Conservation (phyloP, 805 yeast genomes). For the Cephaloascus albidus region DNA sequence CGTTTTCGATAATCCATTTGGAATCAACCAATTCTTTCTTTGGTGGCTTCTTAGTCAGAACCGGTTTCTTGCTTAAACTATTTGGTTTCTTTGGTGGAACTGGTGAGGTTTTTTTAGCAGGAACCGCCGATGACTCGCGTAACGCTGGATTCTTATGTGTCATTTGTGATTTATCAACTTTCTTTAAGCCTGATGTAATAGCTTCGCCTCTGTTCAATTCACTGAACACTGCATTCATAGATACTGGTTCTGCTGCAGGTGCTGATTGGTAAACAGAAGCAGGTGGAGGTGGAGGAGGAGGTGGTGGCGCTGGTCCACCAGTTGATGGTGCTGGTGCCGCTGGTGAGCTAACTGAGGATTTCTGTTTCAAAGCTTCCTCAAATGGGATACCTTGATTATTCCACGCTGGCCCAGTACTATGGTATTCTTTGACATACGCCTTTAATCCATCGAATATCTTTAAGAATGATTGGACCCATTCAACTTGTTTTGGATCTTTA, state of each 20-base stretch:
- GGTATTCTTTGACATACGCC: constrained; percentile 66
- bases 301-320: constrained; percentile 66
- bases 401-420: constrained; percentile 84
- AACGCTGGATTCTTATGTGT: constrained; percentile 86
- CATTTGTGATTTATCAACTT: constrained; percentile 89
- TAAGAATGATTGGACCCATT: constrained; percentile 72
- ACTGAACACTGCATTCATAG: constrained; percentile 86
- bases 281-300: constrained; percentile 87
- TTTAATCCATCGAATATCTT: constrained; percentile 61
- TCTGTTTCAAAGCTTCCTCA: constrained; percentile 31
- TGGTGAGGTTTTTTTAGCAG: constrained; percentile 46
- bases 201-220: constrained; percentile 79
- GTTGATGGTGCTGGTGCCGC: constrained; percentile 13
- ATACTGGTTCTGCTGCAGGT: constrained; percentile 24
- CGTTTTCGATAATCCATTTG: constrained; percentile 85
- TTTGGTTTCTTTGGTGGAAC: constrained; percentile 80
- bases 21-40: constrained; percentile 72
- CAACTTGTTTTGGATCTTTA: constrained; percentile 54
- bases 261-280: constrained; percentile 48
- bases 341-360: constrained; percentile 22
- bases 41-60: constrained; percentile 27
- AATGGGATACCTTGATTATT: constrained; percentile 50
- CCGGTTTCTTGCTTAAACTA: constrained; percentile 29
- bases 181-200: constrained; percentile 79
- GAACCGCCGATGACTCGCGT: constrained; percentile 47